Evolutionary conservation across 2,329 filamentous ascomycete genomes (phyloP).

Genomic region (Mollisia scopiformis): DNA sequence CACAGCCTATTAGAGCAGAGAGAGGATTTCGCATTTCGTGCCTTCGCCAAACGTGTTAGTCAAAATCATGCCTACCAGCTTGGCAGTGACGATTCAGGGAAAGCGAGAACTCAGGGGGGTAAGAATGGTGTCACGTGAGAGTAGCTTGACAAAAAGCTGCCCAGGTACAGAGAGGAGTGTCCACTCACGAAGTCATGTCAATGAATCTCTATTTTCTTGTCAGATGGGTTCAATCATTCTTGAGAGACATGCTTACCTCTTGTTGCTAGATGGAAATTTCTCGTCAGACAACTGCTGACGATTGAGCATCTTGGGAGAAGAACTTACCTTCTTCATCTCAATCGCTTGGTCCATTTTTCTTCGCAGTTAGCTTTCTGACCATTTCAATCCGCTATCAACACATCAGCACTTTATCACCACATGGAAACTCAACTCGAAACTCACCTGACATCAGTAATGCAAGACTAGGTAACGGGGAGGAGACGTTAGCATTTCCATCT

Average conservation of each 20-base stretch:
- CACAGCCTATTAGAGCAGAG: constrained; percentile 74
- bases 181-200: constrained; percentile 61
- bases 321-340: constrained; percentile 54
- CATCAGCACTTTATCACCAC: background rate
- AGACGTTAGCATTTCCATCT: no score
- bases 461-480: no score
- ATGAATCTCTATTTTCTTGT: constrained; percentile 83
- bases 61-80: background rate
- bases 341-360: constrained; percentile 53
- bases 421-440: background rate
- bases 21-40: constrained; percentile 78
- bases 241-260: no score
- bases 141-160: background rate
- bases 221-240: no score
- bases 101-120: background rate
- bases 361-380: constrained; percentile 22
- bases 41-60: background rate
- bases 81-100: background rate
- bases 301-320: no score
- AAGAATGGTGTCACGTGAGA: background rate
- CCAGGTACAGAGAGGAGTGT: background rate
- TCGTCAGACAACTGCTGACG: no score
- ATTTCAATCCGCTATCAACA: constrained; percentile 20
- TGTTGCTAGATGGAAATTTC: no score
- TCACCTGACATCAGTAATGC: constrained; percentile 21